A percentile compares a stretch with the other conserved stretches of the same genome.
Conservation (phyloP, 2,329 filamentous ascomycete genomes). For the Cercospora zeina region DNA sequence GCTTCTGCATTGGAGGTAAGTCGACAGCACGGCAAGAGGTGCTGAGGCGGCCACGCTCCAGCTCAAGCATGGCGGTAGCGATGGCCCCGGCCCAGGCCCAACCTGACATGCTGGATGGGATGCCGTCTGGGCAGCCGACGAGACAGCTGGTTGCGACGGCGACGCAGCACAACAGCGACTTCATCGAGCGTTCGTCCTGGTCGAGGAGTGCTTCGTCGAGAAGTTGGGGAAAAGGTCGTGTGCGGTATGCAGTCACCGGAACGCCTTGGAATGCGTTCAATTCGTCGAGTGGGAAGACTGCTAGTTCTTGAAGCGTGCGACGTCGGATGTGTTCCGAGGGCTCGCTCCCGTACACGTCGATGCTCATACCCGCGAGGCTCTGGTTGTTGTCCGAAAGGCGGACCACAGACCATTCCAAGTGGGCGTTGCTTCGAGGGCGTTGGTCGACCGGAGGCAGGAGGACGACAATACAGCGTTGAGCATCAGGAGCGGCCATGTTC, state of each 20-base stretch:
- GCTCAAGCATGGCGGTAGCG: not conserved
- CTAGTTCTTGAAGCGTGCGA: not conserved
- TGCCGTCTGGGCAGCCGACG: not conserved
- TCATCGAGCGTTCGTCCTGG: not conserved
- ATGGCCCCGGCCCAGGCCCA: not conserved
- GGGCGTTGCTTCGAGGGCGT: not conserved
- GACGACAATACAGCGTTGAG: not conserved
- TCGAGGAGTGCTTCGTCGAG: not conserved
- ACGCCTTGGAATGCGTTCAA: not conserved
- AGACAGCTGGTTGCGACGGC: not conserved
- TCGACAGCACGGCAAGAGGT: not conserved
- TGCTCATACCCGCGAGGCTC: not conserved
- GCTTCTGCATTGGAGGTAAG: not conserved
- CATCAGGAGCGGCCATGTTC: not conserved
- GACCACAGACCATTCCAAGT: not conserved
- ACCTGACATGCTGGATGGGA: not conserved
- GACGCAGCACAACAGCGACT: not conserved
- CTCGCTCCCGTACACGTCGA: not conserved
- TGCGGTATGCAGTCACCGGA: not conserved
- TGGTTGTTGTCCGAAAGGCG: not conserved
- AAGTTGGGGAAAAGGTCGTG: not conserved
- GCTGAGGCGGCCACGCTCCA: not conserved
- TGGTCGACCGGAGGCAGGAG: not conserved
- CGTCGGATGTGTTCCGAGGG: not conserved
- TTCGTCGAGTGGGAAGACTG: not conserved